Conservation (phyloP, 2,329 filamentous ascomycete species). For the Dactylellina parvicollis region DNA sequence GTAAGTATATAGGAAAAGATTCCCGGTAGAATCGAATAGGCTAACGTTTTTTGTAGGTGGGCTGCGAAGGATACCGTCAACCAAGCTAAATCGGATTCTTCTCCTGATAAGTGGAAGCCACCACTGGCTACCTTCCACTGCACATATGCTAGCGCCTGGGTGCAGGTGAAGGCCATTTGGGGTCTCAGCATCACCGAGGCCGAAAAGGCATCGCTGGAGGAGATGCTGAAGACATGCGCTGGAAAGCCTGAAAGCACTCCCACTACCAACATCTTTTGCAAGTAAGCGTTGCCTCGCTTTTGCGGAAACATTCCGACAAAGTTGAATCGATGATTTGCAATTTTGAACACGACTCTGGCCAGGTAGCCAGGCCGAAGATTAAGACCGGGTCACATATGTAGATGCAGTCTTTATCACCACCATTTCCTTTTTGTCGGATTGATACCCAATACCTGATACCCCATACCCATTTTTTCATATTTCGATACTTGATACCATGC, state of each 20-base stretch:
- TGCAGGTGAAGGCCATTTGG: conserved; percentile 80
- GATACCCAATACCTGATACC: conserved; percentile 40
- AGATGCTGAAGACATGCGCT: conserved; percentile 72
- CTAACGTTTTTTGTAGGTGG: conserved; percentile 61
- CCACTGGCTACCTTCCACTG: conserved; percentile 75
- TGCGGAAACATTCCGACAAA: too few species aligned
- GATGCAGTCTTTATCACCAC: neutral
- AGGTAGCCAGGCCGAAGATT: neutral
- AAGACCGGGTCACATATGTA: neutral
- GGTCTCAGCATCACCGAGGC: conserved; percentile 73
- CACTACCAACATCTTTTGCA: conserved; percentile 25
- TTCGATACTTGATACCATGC: neutral
- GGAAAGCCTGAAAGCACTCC: neutral
- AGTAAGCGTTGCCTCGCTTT: neutral
- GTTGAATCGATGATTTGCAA: too few species aligned
- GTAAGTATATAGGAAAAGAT: conserved; percentile 19
- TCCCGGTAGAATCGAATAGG: neutral
- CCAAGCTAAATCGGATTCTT: conserved; percentile 75
- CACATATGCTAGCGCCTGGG: conserved; percentile 79
- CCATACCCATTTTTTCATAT: conserved; percentile 2
- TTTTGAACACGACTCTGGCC: too few species aligned
- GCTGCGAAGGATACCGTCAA: conserved; percentile 83
- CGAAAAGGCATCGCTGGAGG: conserved; percentile 75
- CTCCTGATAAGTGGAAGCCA: conserved; percentile 81
- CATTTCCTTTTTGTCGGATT: neutral